phyloP scores from a whole-genome alignment of 208 protist genomes.

The Trypanosoma platydactyli region DNA sequence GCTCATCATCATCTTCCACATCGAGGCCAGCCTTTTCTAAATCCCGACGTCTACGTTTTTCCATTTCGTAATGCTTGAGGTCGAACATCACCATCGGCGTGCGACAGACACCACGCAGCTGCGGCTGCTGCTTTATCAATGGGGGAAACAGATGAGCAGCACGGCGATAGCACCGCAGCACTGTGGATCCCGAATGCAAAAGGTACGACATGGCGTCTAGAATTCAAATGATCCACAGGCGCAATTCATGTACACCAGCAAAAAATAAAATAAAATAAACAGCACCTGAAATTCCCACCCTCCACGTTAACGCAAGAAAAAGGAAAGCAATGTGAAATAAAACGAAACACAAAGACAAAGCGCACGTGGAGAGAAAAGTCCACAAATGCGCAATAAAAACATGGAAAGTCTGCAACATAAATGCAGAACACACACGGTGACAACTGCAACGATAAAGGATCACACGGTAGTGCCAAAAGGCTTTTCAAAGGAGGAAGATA shows the following conservation, averaged over 20 bases:
- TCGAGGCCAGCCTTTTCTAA: conserved; percentile 72
- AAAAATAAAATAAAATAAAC: neutral
- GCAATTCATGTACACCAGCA: neutral
- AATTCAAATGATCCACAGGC: neutral
- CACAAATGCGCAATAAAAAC: no score
- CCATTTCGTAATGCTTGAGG: conserved; percentile 72
- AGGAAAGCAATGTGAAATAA: neutral
- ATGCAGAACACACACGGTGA: no score
- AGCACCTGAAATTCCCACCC: neutral
- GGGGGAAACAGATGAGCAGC: neutral
- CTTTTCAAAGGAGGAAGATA: neutral
- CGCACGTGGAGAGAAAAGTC: no score
- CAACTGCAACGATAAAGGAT: no score
- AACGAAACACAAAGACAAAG: neutral
- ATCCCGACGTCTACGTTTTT: conserved; percentile 68
- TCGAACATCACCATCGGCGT: conserved; percentile 58
- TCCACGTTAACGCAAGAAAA: no score
- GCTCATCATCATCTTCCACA: conserved; percentile 44
- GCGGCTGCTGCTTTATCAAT: neutral
- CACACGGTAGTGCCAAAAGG: neutral
- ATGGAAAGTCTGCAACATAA: no score
- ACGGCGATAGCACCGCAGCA: neutral
- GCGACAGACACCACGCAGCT: conserved; percentile 14
- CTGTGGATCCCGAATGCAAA: neutral
- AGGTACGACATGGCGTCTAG: neutral